Base-by-base conservation (phyloP, 805 yeast genomes). In the Yamadazyma philogaea region DNA sequence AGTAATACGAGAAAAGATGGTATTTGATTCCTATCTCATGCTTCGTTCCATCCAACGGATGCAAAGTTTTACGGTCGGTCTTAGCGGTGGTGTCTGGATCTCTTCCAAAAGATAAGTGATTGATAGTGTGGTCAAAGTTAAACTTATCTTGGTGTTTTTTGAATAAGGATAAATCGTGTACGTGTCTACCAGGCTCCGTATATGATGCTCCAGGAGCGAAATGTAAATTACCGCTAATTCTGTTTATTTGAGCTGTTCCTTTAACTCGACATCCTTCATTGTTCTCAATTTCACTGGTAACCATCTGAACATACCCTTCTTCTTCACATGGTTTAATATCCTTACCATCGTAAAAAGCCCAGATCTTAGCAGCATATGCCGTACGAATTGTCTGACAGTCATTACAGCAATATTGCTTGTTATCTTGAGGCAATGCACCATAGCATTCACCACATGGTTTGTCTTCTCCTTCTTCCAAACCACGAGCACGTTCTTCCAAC, bases 191-290 rank as follows among this genome's bases (percentile, higher is more conserved):
- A 7, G 66, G 63, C 44, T 65, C 61, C 30, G 82, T 77, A 54
- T 72, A 74, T 1, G 95, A 81, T 19, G 84, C 80, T 31, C 99
- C 99, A 3, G 99, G 98, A 1, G 97, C 96, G 73, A 93, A 89
- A 68, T 93, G 98, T 49, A 93, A 66, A 56, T 87, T 85, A 37
- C 99, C 99, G 17, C 84, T 82, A 34, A 93, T 84, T 65, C 95
- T 79, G 63, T 87, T 87, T 56, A 93, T 79, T 52, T 78, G 70
- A 6, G 95, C 83, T 17, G 76, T 71, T 22, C 99, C 99, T 48
- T 76, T 74, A 31, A 93, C 73, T 50, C 95, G 76, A 64, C 99
- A 93, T 20, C 99, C 99, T 65, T 91, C 96, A 40, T 60, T 59
- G 39, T 51, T 46, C 44, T 72, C 58, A 40, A 87, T 66, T 53